These are phyloP conservation scores for Abrus precatorius DNA, from an alignment of 306 rosid species.

Conservation along the genomic window DNA sequence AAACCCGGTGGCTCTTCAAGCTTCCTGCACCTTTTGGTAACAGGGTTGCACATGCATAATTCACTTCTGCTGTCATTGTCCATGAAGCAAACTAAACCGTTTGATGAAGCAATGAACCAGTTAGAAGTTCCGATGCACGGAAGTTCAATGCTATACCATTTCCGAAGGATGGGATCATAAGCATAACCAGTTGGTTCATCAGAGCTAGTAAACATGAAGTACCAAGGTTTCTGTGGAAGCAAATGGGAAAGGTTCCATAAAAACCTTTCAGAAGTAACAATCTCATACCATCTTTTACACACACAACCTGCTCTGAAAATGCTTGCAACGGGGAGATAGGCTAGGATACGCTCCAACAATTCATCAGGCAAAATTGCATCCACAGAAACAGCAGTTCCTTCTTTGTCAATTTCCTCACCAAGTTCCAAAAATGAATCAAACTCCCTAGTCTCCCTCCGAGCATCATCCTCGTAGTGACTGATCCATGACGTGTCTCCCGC, in stretches of 20 bases:
- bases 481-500: constrained; percentile 88
- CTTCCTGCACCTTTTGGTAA: constrained; percentile 62
- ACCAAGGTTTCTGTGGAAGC: constrained; percentile 88
- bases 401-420: constrained; percentile 71
- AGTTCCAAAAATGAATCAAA: constrained; percentile 65
- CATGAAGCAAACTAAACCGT: constrained; percentile 92
- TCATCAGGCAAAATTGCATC: constrained; percentile 83
- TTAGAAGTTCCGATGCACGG: constrained; percentile 74
- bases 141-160: constrained; percentile 88
- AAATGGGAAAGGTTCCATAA: constrained; percentile 68
- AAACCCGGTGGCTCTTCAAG: constrained; percentile 80
- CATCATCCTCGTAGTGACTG: constrained; percentile 61
- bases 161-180: constrained; percentile 79
- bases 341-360: constrained; percentile 84
- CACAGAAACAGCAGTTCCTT: constrained; percentile 60
- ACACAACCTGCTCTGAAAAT: constrained; percentile 86
- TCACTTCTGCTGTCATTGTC: constrained; percentile 73
- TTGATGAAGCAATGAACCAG: constrained; percentile 75
- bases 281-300: constrained; percentile 85
- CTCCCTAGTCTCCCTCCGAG: constrained; percentile 56
- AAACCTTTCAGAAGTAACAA: constrained; percentile 76
- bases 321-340: constrained; percentile 87
- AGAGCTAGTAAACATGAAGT: constrained; percentile 88
- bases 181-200: constrained; percentile 81
- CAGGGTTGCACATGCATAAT: constrained; percentile 82